Evolutionary conservation across 805 yeast species (phyloP), one percentile per base, ranked within the genome.

Genomic region (Hanseniaspora jakobsenii): DNA sequence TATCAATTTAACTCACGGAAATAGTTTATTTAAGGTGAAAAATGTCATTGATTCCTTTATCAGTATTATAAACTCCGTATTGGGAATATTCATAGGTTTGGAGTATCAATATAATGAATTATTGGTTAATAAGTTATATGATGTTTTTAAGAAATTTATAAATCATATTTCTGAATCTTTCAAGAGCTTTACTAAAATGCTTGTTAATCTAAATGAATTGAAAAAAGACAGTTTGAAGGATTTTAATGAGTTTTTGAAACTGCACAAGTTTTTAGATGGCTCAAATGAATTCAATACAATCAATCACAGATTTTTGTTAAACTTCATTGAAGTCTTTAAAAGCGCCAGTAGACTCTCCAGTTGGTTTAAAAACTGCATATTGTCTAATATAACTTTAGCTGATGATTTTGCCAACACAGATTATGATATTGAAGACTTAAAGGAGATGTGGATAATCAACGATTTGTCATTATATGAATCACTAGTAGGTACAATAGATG

Each of bases 371-470:
- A 24, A 28, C 9, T 27, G 18, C 18, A 22, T 42, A 8, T 28
- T 42, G 6, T 28, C 28, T 24, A 35, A 34, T 22, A 36, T 35
- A 13, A 42, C 9, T n/a, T 19, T 28, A 21, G 13, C 19, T 12
- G 10, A 34, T 23, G 37, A 34, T 32, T 21, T 32, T 10, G 28
- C n/a, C 13, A 27, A 10, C 19, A 6, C 18, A n/a, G 26, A 13
- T 6, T n/a, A 32, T 7, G 30, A 42, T 35, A 21, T 22, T 4
- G 40, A 42, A 13, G 46, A 42, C 7, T 27, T 42, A 3, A 28
- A 34, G 16, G 46, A 42, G 27, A 35, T 28, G 28, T 42, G 46
- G 46, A n/a, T 42, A 3, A 10, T 42, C 6, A 42, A 42, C 29
- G 46, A 35, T n/a, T 17, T 10, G 10, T 22, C n/a, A 6, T 34